Percentiles rank a stretch among this genome's conserved stretches.
phyloP scores from a whole-genome alignment of 495 filamentous ascomycete species.

The Staphylotrichum tortipilum region DNA sequence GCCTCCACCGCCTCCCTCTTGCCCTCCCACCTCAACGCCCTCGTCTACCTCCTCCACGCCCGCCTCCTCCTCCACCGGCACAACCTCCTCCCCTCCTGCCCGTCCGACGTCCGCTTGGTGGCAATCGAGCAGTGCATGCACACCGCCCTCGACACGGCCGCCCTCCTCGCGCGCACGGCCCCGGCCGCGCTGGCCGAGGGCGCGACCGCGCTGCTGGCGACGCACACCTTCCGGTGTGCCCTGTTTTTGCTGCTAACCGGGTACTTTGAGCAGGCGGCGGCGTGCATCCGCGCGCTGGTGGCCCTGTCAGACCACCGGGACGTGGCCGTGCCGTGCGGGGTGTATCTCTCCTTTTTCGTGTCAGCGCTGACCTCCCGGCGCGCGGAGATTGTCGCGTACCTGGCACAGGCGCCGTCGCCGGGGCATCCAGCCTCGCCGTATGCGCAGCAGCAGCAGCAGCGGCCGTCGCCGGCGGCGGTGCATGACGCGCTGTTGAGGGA shows the following conservation, averaged over 20 bases:
- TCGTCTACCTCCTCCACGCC: conserved; percentile 72
- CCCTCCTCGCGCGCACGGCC: conserved; percentile 58
- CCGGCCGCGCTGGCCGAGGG: conserved; percentile 31
- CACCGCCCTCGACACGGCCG: conserved; percentile 68
- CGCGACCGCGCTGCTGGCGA: conserved; percentile 51
- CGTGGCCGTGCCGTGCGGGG: conserved; percentile 70
- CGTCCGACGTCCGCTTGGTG: conserved; percentile 49
- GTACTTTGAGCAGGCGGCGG: conserved; percentile 60
- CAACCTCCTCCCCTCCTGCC: conserved; percentile 71
- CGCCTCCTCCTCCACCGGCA: conserved; percentile 83
- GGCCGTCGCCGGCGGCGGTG: conserved; percentile 17
- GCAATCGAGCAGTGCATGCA: conserved; percentile 72
- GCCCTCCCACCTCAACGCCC: conserved; percentile 60
- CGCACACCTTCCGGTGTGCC: conserved; percentile 84
- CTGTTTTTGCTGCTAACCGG: conserved; percentile 69
- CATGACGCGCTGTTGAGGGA: conserved; percentile 57
- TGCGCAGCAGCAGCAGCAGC: conserved; percentile 10
- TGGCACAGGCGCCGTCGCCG: conserved; percentile 17
- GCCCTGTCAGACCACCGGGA: conserved; percentile 60
- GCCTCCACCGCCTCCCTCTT: conserved; percentile 57
- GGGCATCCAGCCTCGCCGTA: conserved; percentile 10
- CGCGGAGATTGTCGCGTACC: conserved; percentile 34
- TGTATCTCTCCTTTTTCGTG: conserved; percentile 78
- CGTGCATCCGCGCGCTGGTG: conserved; percentile 62
- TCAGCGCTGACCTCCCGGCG: conserved; percentile 52